These are phyloP conservation scores for Diaporthe citri DNA, from an alignment of 2,329 filamentous ascomycete species.

Conservation along the genomic window DNA sequence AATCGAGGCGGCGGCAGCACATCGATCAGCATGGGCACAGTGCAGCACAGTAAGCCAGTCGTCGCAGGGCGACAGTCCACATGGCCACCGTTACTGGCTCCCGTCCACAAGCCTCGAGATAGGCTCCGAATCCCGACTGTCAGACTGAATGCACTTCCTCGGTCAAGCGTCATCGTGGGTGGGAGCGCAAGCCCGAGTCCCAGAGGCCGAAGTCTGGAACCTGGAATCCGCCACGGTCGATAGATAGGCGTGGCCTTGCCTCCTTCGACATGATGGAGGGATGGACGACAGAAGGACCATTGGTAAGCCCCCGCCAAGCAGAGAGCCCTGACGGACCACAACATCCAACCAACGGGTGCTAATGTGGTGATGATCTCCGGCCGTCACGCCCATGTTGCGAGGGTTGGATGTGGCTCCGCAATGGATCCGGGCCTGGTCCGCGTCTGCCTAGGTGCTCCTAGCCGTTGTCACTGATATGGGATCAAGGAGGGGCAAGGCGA, in stretches of 20 bases:
- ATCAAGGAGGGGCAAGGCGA: conserved; percentile 36
- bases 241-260: background rate
- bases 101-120: background rate
- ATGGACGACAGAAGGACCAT: background rate
- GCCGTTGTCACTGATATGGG: conserved; percentile 15
- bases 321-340: background rate
- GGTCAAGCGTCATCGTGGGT: background rate
- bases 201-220: background rate
- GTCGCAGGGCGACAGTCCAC: conserved; percentile 31
- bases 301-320: background rate
- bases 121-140: background rate
- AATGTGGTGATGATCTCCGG: background rate
- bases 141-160: background rate
- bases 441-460: background rate
- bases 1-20: conserved; percentile 29
- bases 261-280: background rate
- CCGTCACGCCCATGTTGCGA: background rate
- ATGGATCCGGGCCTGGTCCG: background rate
- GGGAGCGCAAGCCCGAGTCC: background rate
- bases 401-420: background rate
- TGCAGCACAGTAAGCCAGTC: conserved; percentile 41
- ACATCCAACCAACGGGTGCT: background rate
- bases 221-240: background rate
- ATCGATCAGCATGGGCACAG: conserved; percentile 34
- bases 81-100: conserved; percentile 33